A percentile compares a stretch with the other conserved stretches of the same genome.
Evolutionary conservation across 495 filamentous ascomycete species (phyloP).

Genomic region (Penicillium fimorum): DNA sequence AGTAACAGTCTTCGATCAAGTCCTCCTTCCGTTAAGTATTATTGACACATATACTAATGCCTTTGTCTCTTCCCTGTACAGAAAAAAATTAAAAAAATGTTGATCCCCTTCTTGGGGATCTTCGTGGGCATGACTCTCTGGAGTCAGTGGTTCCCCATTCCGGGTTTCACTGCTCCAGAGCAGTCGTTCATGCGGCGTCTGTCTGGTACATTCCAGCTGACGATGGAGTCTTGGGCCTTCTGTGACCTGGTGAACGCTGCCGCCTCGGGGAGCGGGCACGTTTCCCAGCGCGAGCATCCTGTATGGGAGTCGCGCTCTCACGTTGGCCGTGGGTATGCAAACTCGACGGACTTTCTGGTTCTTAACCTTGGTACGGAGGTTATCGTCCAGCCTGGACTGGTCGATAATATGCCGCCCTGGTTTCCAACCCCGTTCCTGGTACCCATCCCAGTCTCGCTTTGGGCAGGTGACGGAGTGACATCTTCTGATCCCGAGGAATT

Average conservation of each 20-base stretch:
- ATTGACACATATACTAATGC: not conserved
- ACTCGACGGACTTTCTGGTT: not conserved
- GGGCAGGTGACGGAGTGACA: not conserved
- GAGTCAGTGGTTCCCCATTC: conserved; percentile 11
- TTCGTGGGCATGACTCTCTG: conserved; percentile 13
- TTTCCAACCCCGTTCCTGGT: not conserved
- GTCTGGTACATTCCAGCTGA: conserved; percentile 3
- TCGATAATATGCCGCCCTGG: not conserved
- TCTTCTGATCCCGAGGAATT: not conserved
- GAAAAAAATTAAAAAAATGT: conserved; percentile 7
- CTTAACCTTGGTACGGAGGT: not conserved
- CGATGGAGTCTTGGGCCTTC: conserved; percentile 1
- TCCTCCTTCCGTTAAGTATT: not conserved
- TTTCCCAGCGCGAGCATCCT: not conserved
- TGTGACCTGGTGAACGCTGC: not conserved
- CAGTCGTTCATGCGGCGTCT: conserved; percentile 7
- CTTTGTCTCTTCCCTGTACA: not conserved
- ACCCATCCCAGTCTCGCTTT: not conserved
- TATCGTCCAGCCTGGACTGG: not conserved
- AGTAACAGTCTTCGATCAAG: not conserved
- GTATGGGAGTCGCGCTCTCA: not conserved
- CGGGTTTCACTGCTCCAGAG: conserved; percentile 10
- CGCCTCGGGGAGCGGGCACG: not conserved
- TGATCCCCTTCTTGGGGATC: conserved; percentile 12
- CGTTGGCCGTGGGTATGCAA: not conserved